phyloP scores from a whole-genome alignment of 768 basidiomycete species.

The Lactarius sp. region DNA sequence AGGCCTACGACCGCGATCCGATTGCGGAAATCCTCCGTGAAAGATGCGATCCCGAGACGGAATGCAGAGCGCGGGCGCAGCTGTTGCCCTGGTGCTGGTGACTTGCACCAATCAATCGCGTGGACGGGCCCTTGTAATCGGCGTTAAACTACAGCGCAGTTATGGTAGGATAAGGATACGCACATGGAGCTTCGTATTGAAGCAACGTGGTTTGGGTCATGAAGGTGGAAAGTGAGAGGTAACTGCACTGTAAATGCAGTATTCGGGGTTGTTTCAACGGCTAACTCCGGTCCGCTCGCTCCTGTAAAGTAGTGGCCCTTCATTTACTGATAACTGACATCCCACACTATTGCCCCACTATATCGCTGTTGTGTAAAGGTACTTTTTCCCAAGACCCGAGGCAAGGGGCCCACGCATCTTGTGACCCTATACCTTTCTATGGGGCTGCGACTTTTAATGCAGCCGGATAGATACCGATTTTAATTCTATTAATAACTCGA shows the following conservation, averaged over 20 bases:
- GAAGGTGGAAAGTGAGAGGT: slow-evolving; percentile 16
- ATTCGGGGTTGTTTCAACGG: too few relatives aligned
- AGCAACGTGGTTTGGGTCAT: slow-evolving; percentile 72
- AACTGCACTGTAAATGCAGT: not conserved
- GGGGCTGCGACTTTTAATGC: too few relatives aligned
- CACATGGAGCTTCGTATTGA: slow-evolving; percentile 84
- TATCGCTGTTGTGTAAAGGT: too few relatives aligned
- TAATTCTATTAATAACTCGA: too few relatives aligned
- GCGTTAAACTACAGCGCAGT: slow-evolving; percentile 5
- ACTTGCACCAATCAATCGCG: slow-evolving; percentile 85
- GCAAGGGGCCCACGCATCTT: too few relatives aligned
- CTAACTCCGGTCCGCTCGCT: not conserved
- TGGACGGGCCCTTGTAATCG: slow-evolving; percentile 64
- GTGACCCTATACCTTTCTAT: too few relatives aligned
- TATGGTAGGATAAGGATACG: slow-evolving; percentile 32
- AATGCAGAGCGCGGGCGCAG: slow-evolving; percentile 71
- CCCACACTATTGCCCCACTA: too few relatives aligned
- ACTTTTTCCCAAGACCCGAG: too few relatives aligned
- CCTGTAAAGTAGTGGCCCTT: too few relatives aligned
- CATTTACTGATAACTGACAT: too few relatives aligned
- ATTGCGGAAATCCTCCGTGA: slow-evolving; percentile 79
- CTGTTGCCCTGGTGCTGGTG: slow-evolving; percentile 67
- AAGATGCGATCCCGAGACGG: slow-evolving; percentile 81
- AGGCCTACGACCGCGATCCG: slow-evolving; percentile 74
- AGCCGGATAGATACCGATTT: too few relatives aligned